These are phyloP conservation scores for Colletotrichum abscissum DNA, from an alignment of 2,329 filamentous ascomycete species.

Conservation along the genomic window DNA sequence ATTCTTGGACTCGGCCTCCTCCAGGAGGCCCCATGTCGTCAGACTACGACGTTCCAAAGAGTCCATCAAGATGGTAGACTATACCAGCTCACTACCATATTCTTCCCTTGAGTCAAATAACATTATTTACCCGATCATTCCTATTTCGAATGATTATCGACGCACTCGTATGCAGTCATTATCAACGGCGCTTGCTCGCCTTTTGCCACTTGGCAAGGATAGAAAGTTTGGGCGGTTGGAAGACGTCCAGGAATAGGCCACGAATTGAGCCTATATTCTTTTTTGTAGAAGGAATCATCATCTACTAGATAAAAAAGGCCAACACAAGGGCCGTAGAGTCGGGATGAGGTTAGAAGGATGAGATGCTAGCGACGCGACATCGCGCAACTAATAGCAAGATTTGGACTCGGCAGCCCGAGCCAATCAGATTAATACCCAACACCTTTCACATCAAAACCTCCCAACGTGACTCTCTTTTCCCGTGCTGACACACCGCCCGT, in stretches of 20 bases:
- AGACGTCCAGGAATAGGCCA: background rate
- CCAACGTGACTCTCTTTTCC: background rate
- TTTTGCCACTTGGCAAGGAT: constrained; percentile 9
- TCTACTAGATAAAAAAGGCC: background rate
- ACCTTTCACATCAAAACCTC: background rate
- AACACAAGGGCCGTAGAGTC: background rate
- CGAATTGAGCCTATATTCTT: background rate
- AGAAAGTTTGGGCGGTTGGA: background rate
- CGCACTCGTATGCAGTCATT: constrained; percentile 3
- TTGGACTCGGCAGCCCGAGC: background rate
- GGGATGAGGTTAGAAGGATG: background rate
- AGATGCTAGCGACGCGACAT: background rate
- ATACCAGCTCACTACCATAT: background rate
- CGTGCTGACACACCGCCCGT: background rate
- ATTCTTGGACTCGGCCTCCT: background rate
- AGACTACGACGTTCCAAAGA: background rate
- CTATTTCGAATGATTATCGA: background rate
- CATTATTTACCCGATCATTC: background rate
- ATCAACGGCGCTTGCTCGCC: background rate
- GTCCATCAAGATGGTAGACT: background rate
- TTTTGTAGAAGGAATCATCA: constrained; percentile 5
- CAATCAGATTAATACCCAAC: background rate
- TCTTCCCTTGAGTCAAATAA: background rate
- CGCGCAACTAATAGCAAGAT: background rate
- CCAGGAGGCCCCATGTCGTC: background rate